Evolutionary conservation across 768 basidiomycete species (phyloP).

Genomic region (Russula earlei): DNA sequence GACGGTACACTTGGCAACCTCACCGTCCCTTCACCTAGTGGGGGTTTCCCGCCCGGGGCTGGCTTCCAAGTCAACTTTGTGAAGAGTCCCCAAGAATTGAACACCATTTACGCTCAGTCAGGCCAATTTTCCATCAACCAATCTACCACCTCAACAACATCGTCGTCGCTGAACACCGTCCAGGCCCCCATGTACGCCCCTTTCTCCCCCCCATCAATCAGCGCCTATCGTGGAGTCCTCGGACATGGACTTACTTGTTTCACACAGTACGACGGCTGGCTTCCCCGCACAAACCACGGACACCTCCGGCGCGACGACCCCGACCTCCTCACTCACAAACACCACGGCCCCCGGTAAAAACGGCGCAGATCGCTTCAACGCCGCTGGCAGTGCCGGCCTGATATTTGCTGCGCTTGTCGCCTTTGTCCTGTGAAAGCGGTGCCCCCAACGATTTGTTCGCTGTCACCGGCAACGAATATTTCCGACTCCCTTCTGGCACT

Average conservation of each 20-base stretch:
- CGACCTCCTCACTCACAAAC: not conserved
- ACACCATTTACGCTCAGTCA: constrained; percentile 65
- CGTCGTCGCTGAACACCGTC: constrained; percentile 1
- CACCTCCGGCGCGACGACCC: not conserved
- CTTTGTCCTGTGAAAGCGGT: constrained; percentile 6
- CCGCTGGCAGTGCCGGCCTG: constrained; percentile 4
- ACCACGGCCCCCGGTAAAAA: not conserved
- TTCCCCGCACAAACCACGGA: not conserved
- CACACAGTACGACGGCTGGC: not conserved
- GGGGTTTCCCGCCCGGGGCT: constrained; percentile 54
- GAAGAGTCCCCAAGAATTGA: constrained; percentile 34
- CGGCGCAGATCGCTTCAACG: constrained; percentile 5
- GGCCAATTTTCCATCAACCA: constrained; percentile 42
- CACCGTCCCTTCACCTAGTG: constrained; percentile 43
- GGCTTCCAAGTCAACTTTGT: constrained; percentile 70
- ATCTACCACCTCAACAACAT: constrained; percentile 5
- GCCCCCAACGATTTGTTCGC: not conserved
- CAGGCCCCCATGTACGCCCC: not conserved
- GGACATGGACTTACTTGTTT: not conserved
- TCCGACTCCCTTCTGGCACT: not conserved
- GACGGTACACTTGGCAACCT: constrained; percentile 34
- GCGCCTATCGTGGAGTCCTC: no score
- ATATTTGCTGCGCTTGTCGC: constrained; percentile 12
- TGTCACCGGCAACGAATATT: not conserved
- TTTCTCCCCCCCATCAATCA: not conserved